Percentiles rank a stretch among this genome's conserved stretches.
phyloP scores from a whole-genome alignment of 805 yeast genomes.

The Teunomyces barrocoloradensis region DNA sequence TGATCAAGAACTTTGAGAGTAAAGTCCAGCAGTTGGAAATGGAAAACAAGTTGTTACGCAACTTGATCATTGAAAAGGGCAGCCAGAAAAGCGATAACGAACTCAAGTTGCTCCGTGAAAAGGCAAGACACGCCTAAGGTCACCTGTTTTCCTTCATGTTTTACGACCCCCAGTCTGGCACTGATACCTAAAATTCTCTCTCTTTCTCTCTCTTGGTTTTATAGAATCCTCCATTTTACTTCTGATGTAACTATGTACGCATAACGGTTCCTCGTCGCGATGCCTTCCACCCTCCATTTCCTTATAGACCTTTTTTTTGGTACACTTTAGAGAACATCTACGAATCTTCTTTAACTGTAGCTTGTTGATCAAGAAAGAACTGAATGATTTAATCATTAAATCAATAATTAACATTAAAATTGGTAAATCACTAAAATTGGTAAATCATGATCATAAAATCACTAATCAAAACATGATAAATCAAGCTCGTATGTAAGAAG shows the following conservation, averaged over 20 bases:
- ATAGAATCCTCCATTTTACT: background rate
- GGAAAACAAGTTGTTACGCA: slow-evolving; percentile 59
- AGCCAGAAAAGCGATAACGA: slow-evolving; percentile 40
- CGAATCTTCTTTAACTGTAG: too few relatives aligned
- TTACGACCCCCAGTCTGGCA: background rate
- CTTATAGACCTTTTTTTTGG: background rate
- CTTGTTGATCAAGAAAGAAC: too few relatives aligned
- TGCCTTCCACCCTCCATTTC: background rate
- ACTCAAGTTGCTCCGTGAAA: slow-evolving; percentile 31
- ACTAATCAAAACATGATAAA: too few relatives aligned
- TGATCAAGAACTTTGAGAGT: slow-evolving; percentile 43
- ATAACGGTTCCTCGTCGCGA: background rate
- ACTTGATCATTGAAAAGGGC: slow-evolving; percentile 52
- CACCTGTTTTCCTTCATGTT: too few relatives aligned
- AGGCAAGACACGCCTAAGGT: slow-evolving; percentile 14
- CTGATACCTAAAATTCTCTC: background rate
- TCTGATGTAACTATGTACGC: background rate
- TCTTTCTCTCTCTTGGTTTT: background rate
- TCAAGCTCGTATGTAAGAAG: too few relatives aligned
- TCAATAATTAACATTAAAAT: too few relatives aligned
- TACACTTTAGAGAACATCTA: too few relatives aligned
- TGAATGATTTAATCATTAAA: too few relatives aligned
- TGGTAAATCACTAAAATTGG: too few relatives aligned
- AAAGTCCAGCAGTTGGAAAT: slow-evolving; percentile 54
- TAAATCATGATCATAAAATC: too few relatives aligned